Evolutionary conservation across 805 yeast genomes (phyloP), one percentile per base, ranked within the genome.

Genomic region (Wickerhamomyces ciferrii): DNA sequence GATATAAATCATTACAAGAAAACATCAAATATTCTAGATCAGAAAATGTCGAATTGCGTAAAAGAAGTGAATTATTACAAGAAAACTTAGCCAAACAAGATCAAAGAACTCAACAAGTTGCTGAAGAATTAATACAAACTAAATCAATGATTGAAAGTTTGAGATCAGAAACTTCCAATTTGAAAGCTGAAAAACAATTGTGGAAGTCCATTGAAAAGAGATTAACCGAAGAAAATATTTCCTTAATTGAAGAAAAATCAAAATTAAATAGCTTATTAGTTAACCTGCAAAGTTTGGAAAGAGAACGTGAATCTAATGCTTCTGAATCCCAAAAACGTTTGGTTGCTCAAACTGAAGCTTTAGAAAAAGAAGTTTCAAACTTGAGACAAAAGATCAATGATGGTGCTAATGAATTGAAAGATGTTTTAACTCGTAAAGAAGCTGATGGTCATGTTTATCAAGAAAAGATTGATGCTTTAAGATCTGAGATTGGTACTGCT

Each of bases 251-350:
- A 3, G 96, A 89, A 57, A 81, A 78, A 54, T 62, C 74, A 6
- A 73, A 78, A 44, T 66, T 87, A 37, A 81, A 75, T 53, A 72
- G 77, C 4, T 68, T 82, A 48, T 72, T 86, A 10, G 61, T 75
- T 8, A 83, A 76, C 54, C 65, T 87, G 40, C 92, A 87, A 61
- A 57, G 79, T 2, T 58, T 79, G 36, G 79, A 80, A 46, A 71
- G 71, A 44, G 91, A 87, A 58, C 72, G 90, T 44, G 85, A 83
- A 43, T 53, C 63, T 1, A 67, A 78, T 6, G 70, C 76, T 41
- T 59, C 66, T 19, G 83, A 79, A 35, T 58, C 82, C 5, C 71
- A 80, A 19, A 63, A 69, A 14, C 68, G 83, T 38, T 70, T 81
- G 43, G 57, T 72, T 9, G 63, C 68, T 21, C 80, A 79, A 42